Base-by-base conservation (phyloP, 371 early-diverging fungal genomes). In the Rhizopus arrhizus region DNA sequence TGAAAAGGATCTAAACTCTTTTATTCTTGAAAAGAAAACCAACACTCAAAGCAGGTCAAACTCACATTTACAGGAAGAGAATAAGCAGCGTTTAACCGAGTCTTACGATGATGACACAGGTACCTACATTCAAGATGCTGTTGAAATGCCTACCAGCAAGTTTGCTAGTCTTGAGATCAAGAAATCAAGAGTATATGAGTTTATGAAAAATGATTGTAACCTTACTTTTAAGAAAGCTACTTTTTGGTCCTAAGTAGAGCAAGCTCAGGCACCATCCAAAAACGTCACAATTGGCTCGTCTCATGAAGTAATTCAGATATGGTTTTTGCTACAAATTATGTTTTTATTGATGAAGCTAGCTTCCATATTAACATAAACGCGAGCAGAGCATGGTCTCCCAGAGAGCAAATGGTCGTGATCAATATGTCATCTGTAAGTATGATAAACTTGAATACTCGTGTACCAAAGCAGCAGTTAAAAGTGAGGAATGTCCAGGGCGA, bases 301-400 rank as follows among this genome's bases (percentile, higher is more conserved):
- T n/a, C 29, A 13, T 59, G 59, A 45, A 38, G 7, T 1, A 33
- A 59, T 9, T 9, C 36, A 6, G 45, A 45, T 45, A 45, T 45
- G 45, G 48, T 12, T 50, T 41, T 31, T n/a, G 7, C 15, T 28
- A 40, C 22, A 29, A 35, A 58, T 29, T 59, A 35, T 28, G 35
- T 53, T 2, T 59, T 59, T 31, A 54, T 35, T 34, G 55, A 61
- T 32, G 53, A 54, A 38, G 34, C 49, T 15, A 54, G 55, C 3
- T 53, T 28, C 40, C 48, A 54, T 36, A 51, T 35, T 5, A 51
- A 35, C 15, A 10, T 51, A 15, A 51, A 51, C 11, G 10, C 35
- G 2, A 51, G 36, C 2, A 36, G 0, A 36, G 36, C 0, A 36
- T 36, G 36, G 2, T 0, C 2, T 36, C 36, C 36, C n/a, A 51